These are phyloP conservation scores for Fusarium illudens DNA, from an alignment of 2,329 filamentous ascomycete genomes.

Conservation along the genomic window DNA sequence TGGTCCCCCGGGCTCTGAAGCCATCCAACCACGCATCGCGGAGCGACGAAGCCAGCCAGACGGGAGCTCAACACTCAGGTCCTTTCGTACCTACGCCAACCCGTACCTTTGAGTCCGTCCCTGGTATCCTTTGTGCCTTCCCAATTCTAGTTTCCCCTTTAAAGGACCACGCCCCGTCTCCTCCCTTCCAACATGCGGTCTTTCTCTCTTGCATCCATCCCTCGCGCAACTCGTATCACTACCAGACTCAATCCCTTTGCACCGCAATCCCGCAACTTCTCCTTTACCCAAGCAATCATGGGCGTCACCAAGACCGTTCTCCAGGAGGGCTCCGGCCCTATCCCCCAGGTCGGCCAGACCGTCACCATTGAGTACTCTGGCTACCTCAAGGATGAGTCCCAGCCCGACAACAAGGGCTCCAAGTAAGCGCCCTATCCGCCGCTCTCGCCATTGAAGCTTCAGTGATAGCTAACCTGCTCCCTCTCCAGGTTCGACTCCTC, in stretches of 20 bases:
- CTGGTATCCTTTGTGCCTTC: constrained; percentile 11
- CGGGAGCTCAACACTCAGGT: constrained; percentile 29
- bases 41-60: constrained; percentile 4
- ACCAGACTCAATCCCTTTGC: constrained; percentile 33
- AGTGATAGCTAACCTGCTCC: constrained; percentile 13
- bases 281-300: constrained; percentile 59
- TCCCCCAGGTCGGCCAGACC: constrained; percentile 71
- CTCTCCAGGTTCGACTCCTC: constrained; percentile 85
- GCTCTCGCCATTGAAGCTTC: background rate
- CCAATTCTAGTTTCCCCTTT: constrained; percentile 13
- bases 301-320: constrained; percentile 75
- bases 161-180: constrained; percentile 30
- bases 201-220: constrained; percentile 34
- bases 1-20: constrained; percentile 30
- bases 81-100: background rate
- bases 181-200: constrained; percentile 27
- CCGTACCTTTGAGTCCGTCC: constrained; percentile 13
- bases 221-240: constrained; percentile 25
- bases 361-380: constrained; percentile 94
- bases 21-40: constrained; percentile 21
- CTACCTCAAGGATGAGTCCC: constrained; percentile 74
- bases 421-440: constrained; percentile 65
- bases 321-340: constrained; percentile 67
- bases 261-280: constrained; percentile 30
- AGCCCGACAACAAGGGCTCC: constrained; percentile 71